phyloP scores from a whole-genome alignment of 129 eudicot species.

The carrot (Daucus carota) region DH1_v3.0 NC_030387.2:20341501-20342000 shows the following conservation, averaged over 20 bases:
- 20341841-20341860: no score
- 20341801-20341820: no score
- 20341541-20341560: background rate
- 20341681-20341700: slow-evolving; percentile 5
- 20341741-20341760: background rate
- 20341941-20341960: no score
- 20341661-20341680: slow-evolving; percentile 93
- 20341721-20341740: background rate
- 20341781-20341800: background rate
- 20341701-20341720: background rate
- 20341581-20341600: background rate
- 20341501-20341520: no score
- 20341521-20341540: background rate
- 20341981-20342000: no score
- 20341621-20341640: slow-evolving; percentile 68
- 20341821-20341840: no score
- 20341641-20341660: slow-evolving; percentile 79
- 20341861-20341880: no score
- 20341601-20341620: slow-evolving; percentile 8
- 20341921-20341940: no score
- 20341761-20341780: background rate
- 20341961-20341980: no score
- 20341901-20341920: no score
- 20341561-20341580: background rate
- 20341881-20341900: no score